Base-by-base conservation (phyloP, 208 protist genomes). In the Paratrypanosoma confusum region DNA sequence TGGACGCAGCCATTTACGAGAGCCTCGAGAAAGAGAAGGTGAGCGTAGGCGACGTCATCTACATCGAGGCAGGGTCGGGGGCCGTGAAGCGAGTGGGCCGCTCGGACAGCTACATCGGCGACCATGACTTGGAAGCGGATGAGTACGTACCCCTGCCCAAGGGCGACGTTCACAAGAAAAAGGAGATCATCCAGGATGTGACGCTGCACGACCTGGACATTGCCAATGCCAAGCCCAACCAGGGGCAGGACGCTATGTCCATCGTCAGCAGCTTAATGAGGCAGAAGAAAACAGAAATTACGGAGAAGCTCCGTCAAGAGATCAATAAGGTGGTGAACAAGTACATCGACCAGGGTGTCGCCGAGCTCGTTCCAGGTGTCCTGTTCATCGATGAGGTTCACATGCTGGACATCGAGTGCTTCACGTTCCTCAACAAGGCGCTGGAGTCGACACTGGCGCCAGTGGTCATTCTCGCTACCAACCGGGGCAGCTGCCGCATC, bases 341-440 rank as follows among this genome's bases (percentile, higher is more conserved):
- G 64, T 99, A 99, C 78, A 99, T 99, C 72, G 96, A 99, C 53
- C 94, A 99, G 46, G 98, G 98, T 18, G 87, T 99, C 10, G 98
- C 98, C 11, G 98, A 99, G 69, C 87, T 99, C 8, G 96, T 99
- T 31, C 98, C 98, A 14, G 98, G 98, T 36, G 98, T 99, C 2
- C 89, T 99, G 29, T 99, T 99, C 63, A 97, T 99, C 50, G 98
- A 99, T 66, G 98, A 99, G 74, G 96, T 99, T 27, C 98, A 99
- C 72, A 99, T 99, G 97, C 85, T 99, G 3, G 98, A 99, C 69
- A 97, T 99, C 50, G 98, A 99, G 76, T 99, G 98, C 78, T 99
- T 99, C 78, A 98, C 97, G 5, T 99, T 96, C 65, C 76, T 99
- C 0, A 99, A 99, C 79, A 94, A 98, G 38, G 98, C 98, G 8